Conservation (phyloP, 2,329 filamentous ascomycete genomes). For the Byssothecium circinans region DNA sequence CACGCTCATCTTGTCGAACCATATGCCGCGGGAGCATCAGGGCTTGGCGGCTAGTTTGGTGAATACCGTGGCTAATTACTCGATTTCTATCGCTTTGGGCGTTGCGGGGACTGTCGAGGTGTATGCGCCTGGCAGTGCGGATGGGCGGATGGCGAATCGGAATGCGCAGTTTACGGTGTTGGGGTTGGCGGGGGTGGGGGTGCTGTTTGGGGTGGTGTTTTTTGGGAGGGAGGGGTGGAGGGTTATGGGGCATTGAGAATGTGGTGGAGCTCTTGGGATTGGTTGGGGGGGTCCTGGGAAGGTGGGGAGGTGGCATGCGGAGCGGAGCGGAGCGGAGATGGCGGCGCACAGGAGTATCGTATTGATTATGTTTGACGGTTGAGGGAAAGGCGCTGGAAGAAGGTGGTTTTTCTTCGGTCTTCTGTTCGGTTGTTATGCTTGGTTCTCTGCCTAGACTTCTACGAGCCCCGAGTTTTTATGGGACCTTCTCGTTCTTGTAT, state of each 20-base stretch:
- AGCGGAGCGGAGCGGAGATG: background rate
- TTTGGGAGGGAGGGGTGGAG: conserved; percentile 26
- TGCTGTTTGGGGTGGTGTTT: conserved; percentile 21
- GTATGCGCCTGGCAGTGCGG: conserved; percentile 7
- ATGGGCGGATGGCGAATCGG: conserved; percentile 7
- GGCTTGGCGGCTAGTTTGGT: conserved; percentile 42
- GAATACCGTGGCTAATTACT: conserved; percentile 45
- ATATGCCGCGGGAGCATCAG: conserved; percentile 41
- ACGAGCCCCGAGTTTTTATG: too few species aligned
- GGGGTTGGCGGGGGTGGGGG: conserved; percentile 21
- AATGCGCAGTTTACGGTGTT: conserved; percentile 22
- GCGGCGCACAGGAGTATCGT: too few species aligned
- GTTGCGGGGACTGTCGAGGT: conserved; percentile 42
- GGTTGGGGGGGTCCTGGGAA: background rate
- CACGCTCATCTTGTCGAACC: conserved; percentile 41
- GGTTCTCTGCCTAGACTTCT: too few species aligned
- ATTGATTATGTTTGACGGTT: too few species aligned
- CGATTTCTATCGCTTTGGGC: conserved; percentile 43
- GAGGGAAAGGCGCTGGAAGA: too few species aligned
- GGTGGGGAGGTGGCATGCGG: background rate
- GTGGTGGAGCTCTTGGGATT: background rate
- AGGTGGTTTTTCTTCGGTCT: too few species aligned
- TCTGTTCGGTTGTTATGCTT: too few species aligned
- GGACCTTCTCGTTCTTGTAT: too few species aligned
- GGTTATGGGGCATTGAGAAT: conserved; percentile 21